Evolutionary conservation across 139 green algal species (phyloP), one percentile per base, ranked within the genome.

Genomic region (Axilococcus clingmanii): DNA sequence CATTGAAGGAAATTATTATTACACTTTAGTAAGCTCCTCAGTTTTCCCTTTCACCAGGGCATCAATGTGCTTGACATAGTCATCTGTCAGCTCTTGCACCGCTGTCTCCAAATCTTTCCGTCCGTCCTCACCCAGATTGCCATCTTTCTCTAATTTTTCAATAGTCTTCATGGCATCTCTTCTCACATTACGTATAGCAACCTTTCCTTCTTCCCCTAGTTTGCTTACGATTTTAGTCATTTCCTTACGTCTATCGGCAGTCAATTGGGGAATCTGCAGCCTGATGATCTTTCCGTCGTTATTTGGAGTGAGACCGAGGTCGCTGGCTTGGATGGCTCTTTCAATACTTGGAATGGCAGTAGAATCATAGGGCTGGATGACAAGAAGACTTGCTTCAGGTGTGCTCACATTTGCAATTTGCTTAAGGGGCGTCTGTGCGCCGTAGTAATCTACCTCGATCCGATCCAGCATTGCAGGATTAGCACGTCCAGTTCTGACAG

Each of bases 281-380:
- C 92, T 74, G 53, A 99, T 95, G 14, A 89, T 59, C 33, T 88
- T 83, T 31, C 92, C 92, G 51, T 99, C 92, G 63, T 94, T 98
- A 65, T 63, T 87, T 40, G 92, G 92, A 22, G 82, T 97, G 25
- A 97, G 70, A 31, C 83, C 90, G 4, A 99, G 49, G 68, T 98
- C 92, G 3, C 65, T 77, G 37, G 75, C 17, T 61, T 83, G 74
- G 41, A 91, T 81, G 15, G 76, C 78, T 34, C 69, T 73, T 54
- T 93, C 81, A 31, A 93, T 88, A 38, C 66, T 68, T 22, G 71
- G 64, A n/a, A 96, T 72, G 34, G 60, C 57, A 24, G 34, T 52
- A 59, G 78, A 88, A 79, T 98, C 91, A 57, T 93, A 97, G 6
- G 91, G 91, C 44, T 67, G 56, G 34, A 98, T 76, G 14, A 91